Evolutionary conservation across 2,329 filamentous ascomycete species (phyloP).

Genomic region (Diplodia sapinea): DNA sequence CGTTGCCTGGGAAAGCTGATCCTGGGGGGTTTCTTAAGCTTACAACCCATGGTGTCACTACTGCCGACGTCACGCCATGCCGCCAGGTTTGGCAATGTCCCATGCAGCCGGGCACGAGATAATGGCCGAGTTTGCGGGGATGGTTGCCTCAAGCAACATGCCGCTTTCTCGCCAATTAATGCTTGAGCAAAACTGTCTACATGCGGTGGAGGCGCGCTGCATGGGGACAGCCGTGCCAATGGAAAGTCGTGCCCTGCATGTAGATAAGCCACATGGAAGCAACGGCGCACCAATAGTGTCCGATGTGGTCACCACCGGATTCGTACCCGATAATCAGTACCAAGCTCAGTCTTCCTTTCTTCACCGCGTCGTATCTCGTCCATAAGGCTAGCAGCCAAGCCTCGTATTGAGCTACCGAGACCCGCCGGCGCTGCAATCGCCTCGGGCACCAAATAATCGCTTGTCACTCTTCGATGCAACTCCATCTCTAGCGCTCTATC

Average conservation of each 20-base stretch:
- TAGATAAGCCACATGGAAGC: slow-evolving; percentile 4
- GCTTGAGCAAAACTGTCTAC: background rate
- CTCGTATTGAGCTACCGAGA: slow-evolving; percentile 22
- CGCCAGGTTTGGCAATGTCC: background rate
- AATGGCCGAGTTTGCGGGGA: slow-evolving; percentile 3
- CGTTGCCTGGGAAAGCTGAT: slow-evolving; percentile 7
- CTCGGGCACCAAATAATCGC: background rate
- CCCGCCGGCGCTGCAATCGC: background rate
- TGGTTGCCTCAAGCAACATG: slow-evolving; percentile 19
- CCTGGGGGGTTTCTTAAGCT: slow-evolving; percentile 3
- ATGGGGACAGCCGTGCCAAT: slow-evolving; percentile 6
- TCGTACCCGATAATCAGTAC: background rate
- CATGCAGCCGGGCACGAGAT: slow-evolving; percentile 6
- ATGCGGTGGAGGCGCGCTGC: slow-evolving; percentile 6
- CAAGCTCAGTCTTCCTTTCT: slow-evolving; percentile 2
- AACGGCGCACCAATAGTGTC: slow-evolving; percentile 3
- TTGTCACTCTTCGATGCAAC: slow-evolving; percentile 10
- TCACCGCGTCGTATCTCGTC: slow-evolving; percentile 4
- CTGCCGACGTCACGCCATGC: slow-evolving; percentile 11
- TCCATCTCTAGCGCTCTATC: background rate
- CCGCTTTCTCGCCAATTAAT: background rate
- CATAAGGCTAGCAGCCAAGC: slow-evolving; percentile 24
- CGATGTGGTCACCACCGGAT: background rate
- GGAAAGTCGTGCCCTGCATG: too few relatives aligned
- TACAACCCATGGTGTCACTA: slow-evolving; percentile 1